These are phyloP conservation scores for Evansstolkia leycettana DNA, from an alignment of 495 filamentous ascomycete genomes.

Conservation along the genomic window DNA sequence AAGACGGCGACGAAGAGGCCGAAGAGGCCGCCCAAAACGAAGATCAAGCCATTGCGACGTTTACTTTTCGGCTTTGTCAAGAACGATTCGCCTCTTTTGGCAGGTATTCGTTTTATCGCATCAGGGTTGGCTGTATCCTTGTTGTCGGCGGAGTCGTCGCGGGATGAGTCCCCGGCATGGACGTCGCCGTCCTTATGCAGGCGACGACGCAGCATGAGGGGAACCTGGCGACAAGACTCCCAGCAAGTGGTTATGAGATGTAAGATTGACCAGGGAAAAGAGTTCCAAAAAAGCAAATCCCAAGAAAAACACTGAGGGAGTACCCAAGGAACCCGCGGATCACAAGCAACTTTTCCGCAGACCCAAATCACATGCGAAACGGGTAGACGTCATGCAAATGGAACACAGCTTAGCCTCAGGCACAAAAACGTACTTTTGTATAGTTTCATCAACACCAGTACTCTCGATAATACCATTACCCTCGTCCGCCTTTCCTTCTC, in stretches of 20 bases:
- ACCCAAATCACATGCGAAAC: not conserved
- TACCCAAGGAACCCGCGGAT: too few relatives aligned
- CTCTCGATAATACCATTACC: too few relatives aligned
- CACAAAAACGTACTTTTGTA: too few relatives aligned
- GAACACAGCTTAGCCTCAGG: too few relatives aligned
- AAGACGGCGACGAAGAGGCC: slow-evolving; percentile 71
- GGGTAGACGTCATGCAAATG: not conserved
- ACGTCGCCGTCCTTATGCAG: slow-evolving; percentile 21
- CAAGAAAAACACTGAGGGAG: too few relatives aligned
- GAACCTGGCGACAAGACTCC: slow-evolving; percentile 7
- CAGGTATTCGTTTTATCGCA: not conserved
- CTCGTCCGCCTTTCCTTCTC: not conserved
- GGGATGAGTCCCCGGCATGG: slow-evolving; percentile 1
- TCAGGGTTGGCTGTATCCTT: not conserved
- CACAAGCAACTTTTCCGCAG: too few relatives aligned
- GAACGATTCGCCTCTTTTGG: slow-evolving; percentile 28
- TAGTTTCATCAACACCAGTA: too few relatives aligned
- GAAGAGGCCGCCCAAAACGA: slow-evolving; percentile 71
- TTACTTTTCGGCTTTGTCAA: slow-evolving; percentile 44
- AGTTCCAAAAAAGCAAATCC: not conserved
- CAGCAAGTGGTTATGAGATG: not conserved
- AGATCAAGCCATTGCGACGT: slow-evolving; percentile 65
- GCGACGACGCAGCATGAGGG: slow-evolving; percentile 32
- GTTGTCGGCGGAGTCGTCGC: slow-evolving; percentile 11
- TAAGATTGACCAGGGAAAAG: slow-evolving; percentile 1